Evolutionary conservation across 768 basidiomycete species (phyloP).

Genomic region (Russula foetens): DNA sequence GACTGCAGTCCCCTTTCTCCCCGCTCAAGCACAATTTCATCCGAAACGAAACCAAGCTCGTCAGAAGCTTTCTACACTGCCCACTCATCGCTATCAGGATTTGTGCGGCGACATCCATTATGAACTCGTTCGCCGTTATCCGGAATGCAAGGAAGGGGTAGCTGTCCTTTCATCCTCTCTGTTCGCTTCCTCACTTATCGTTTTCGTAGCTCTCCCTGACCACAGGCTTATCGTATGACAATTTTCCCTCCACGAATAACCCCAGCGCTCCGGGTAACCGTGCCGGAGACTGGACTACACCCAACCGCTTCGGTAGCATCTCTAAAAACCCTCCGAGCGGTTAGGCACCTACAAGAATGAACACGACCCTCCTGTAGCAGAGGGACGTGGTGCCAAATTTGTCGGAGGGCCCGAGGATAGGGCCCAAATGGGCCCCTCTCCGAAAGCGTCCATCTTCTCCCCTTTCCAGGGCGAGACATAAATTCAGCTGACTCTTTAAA

Average conservation of each 20-base stretch:
- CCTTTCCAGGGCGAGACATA: too few species aligned
- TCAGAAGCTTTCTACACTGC: conserved; percentile 93
- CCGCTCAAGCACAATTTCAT: conserved; percentile 88
- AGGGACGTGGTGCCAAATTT: background rate
- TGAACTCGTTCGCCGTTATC: conserved; percentile 89
- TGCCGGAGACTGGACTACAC: background rate
- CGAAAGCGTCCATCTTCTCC: too few species aligned
- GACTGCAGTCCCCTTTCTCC: conserved; percentile 78
- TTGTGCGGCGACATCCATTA: conserved; percentile 92
- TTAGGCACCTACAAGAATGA: conserved; percentile 28
- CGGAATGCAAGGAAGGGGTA: conserved; percentile 89
- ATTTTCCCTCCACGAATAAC: conserved; percentile 61
- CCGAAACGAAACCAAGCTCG: conserved; percentile 97
- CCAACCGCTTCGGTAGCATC: background rate
- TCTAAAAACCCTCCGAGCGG: background rate
- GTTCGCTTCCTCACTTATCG: too few species aligned
- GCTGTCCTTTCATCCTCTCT: conserved; percentile 24
- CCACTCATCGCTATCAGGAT: conserved; percentile 82
- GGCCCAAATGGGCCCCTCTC: too few species aligned
- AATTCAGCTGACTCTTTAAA: too few species aligned
- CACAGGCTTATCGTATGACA: conserved; percentile 50
- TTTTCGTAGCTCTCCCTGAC: conserved; percentile 12
- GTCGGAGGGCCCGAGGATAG: too few species aligned
- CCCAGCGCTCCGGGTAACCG: conserved; percentile 33
- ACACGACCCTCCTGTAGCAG: conserved; percentile 27